Evolutionary conservation across 1,284 basidiomycete genomes (phyloP).

Genomic region (Trichosporon asahii): DNA sequence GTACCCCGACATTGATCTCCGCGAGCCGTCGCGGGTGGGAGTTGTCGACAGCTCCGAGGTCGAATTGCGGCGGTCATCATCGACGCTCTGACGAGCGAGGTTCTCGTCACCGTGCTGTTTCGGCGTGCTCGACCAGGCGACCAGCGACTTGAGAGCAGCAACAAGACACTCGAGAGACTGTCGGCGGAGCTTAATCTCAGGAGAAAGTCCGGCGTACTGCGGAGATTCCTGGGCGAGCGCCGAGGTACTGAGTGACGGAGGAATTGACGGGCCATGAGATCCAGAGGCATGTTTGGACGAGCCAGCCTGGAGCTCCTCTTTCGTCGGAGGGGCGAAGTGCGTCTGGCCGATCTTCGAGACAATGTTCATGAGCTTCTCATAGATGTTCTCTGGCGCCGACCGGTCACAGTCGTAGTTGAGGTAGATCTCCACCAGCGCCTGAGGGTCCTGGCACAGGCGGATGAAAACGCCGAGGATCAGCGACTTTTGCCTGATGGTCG

Average conservation of each 20-base stretch:
- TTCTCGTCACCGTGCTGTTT: constrained; percentile 32
- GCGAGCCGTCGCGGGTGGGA: constrained; percentile 26
- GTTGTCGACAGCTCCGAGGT: constrained; percentile 34
- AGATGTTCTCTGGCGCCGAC: constrained; percentile 88
- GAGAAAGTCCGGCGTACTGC: constrained; percentile 64
- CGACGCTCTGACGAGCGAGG: constrained; percentile 11
- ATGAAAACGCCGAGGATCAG: constrained; percentile 82
- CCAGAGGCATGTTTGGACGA: constrained; percentile 42
- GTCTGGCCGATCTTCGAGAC: constrained; percentile 83
- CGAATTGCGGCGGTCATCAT: constrained; percentile 1
- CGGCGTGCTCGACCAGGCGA: constrained; percentile 71
- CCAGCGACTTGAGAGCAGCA: constrained; percentile 78
- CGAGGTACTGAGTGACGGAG: constrained; percentile 64
- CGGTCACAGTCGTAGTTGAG: constrained; percentile 97
- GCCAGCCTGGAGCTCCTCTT: constrained; percentile 43
- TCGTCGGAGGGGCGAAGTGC: constrained; percentile 58
- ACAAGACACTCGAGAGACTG: constrained; percentile 89
- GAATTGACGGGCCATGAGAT: constrained; percentile 51
- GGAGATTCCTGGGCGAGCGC: constrained; percentile 55
- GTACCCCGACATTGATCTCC: constrained; percentile 25
- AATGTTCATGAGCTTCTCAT: constrained; percentile 92
- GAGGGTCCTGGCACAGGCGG: constrained; percentile 85
- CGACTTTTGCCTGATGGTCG: constrained; percentile 90
- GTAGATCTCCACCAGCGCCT: constrained; percentile 93
- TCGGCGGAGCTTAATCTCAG: constrained; percentile 77